phyloP scores from a whole-genome alignment of 1,139 yeast species.

The Candida sanyaensis region DNA sequence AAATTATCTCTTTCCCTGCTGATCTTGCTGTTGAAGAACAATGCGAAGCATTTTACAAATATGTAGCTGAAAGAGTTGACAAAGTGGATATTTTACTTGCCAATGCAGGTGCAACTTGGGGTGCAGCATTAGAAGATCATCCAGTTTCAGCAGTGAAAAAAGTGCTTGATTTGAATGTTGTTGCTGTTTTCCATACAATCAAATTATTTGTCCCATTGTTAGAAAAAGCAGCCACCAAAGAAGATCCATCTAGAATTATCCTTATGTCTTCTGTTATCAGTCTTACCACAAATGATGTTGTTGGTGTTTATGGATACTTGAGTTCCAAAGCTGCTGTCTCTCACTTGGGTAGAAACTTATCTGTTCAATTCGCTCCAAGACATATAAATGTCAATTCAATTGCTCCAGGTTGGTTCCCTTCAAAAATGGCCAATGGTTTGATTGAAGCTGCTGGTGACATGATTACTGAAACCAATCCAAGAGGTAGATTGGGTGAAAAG shows the following conservation, averaged over 20 bases:
- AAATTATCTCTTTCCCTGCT: conserved; percentile 58
- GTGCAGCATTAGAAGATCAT: conserved; percentile 62
- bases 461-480: conserved; percentile 55
- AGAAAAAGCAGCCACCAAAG: conserved; percentile 52
- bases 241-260: conserved; percentile 67
- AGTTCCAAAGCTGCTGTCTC: conserved; percentile 81
- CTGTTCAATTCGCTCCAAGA: conserved; percentile 64
- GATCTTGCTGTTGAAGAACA: conserved; percentile 59
- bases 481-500: conserved; percentile 62
- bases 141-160: conserved; percentile 65
- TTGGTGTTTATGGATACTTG: conserved; percentile 66
- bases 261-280: conserved; percentile 68
- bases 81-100: conserved; percentile 68
- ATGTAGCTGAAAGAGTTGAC: conserved; percentile 40
- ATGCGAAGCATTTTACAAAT: conserved; percentile 45
- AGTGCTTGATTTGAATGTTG: conserved; percentile 64
- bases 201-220: conserved; percentile 63
- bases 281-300: conserved; percentile 45
- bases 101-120: conserved; percentile 86
- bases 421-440: conserved; percentile 74
- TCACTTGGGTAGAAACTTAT: conserved; percentile 66
- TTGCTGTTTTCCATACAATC: conserved; percentile 71
- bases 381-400: conserved; percentile 67
- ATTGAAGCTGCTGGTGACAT: conserved; percentile 55
- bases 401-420: conserved; percentile 81